Evolutionary conservation across 2,329 filamentous ascomycete species (phyloP).

Genomic region (Penicillium digitatum): DNA sequence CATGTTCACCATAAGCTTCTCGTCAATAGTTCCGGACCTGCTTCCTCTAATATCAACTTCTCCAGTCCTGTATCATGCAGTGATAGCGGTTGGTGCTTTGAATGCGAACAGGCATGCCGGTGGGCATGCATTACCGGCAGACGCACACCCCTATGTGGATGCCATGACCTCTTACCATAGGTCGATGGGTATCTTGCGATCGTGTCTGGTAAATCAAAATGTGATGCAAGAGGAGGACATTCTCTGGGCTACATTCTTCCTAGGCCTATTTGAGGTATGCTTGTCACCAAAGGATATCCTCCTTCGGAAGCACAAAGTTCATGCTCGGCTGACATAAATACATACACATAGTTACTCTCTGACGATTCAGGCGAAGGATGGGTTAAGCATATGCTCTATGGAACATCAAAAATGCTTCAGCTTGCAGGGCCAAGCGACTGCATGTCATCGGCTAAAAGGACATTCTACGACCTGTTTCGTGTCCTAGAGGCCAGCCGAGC

Average conservation of each 20-base stretch:
- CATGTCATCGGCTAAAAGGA: background rate
- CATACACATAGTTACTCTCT: background rate
- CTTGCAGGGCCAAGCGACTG: background rate
- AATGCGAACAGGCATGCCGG: background rate
- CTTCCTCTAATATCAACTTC: background rate
- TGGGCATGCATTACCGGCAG: background rate
- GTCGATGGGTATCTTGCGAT: background rate
- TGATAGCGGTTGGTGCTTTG: background rate
- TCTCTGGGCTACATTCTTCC: background rate
- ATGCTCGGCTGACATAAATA: background rate
- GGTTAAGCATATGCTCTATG: slow-evolving; percentile 9
- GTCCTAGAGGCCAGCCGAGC: slow-evolving; percentile 5
- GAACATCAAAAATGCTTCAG: slow-evolving; percentile 9
- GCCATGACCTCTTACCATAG: background rate
- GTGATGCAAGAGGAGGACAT: background rate
- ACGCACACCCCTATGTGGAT: background rate
- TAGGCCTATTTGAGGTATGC: background rate
- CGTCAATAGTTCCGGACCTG: background rate
- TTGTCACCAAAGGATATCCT: background rate
- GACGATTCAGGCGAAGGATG: slow-evolving; percentile 4
- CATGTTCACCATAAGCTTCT: background rate
- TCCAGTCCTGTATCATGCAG: background rate
- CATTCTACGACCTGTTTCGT: slow-evolving; percentile 9
- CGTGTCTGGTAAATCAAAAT: background rate
- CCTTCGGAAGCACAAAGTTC: background rate